Evolutionary conservation across 345 rosid genomes (phyloP).

Genomic region (Heritiera littoralis): DNA sequence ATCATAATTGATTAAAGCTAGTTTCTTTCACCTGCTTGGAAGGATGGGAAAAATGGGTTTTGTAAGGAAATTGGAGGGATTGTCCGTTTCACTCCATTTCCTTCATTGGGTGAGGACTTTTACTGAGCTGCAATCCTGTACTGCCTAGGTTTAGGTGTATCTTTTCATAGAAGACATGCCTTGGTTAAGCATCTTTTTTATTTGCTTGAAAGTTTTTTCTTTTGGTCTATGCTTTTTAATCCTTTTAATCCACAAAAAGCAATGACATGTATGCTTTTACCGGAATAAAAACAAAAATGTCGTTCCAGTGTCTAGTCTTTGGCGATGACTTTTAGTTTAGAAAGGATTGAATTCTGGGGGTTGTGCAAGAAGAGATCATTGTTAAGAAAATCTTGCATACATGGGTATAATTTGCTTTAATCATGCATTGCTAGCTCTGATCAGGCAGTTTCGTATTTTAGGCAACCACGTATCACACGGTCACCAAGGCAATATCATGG

Average conservation of each 20-base stretch:
- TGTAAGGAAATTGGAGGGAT: not conserved
- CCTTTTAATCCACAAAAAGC: not conserved
- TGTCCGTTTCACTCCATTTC: not conserved
- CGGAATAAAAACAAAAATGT: not conserved
- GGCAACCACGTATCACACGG: too few species aligned
- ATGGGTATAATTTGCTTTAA: not conserved
- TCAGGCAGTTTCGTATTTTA: not conserved
- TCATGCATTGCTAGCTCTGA: not conserved
- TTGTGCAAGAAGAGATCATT: not conserved
- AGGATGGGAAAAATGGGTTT: not conserved
- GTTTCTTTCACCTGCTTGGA: not conserved
- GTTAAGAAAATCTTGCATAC: not conserved
- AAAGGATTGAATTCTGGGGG: not conserved
- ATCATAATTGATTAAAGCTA: not conserved
- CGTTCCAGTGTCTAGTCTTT: not conserved
- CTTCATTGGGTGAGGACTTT: not conserved
- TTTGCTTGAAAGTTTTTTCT: not conserved
- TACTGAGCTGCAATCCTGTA: not conserved
- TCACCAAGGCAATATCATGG: not conserved
- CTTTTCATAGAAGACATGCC: not conserved
- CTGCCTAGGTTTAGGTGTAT: not conserved
- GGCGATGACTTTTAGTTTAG: not conserved
- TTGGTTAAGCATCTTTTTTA: not conserved
- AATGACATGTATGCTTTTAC: not conserved
- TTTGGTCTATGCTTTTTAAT: not conserved